Evolutionary conservation across 176 grass and related monocot species (phyloP), one percentile per base, ranked within the genome.

Genomic region (Musa troglodytarum): DNA sequence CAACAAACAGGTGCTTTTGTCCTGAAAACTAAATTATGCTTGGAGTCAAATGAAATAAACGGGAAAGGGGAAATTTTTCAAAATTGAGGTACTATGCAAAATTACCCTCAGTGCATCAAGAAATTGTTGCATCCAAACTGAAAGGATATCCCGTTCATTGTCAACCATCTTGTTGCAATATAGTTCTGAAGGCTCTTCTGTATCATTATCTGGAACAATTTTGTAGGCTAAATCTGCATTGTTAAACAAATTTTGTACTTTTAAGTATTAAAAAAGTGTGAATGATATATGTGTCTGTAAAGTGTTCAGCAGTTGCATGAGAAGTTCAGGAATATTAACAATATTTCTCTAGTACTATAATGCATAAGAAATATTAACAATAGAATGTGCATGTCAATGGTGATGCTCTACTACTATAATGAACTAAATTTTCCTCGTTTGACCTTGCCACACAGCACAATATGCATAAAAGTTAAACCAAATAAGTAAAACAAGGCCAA

Each of bases 51-150:
- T 20, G 10, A 7, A 82, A 81, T 56, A 64, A 43, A 51, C 78
- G 68, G 62, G 17, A 63, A 29, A 19, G 17, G 34, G 49, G 9
- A 5, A 5, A 43, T 0, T 43, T 50, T 66, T 22, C 69, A 1
- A 69, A 75, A 2, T 6, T 63, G 29, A 69, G 16, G 5, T n/a
- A 67, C 34, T 66, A 16, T 52, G 8, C 49, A 65, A 53, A 78
- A 82, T 80, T 88, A 96, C 93, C 77, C 1, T 90, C 43, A 85
- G 9, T 74, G 85, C 83, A 71, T 88, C 82, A 17, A 84, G 19
- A 86, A 92, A 92, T 75, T 96, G 89, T 85, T 81, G 74, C 81
- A 68, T 34, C 93, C 93, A 96, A 79, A 90, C 56, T 23, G 79
- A 85, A 77, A 73, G 19, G 76, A 85, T 80, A 75, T 56, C 10